A percentile compares a stretch with the other conserved stretches of the same genome.
These are phyloP conservation scores for Pseudozyma sp. DNA, from an alignment of 1,284 basidiomycete genomes.

Conservation along the genomic window DNA sequence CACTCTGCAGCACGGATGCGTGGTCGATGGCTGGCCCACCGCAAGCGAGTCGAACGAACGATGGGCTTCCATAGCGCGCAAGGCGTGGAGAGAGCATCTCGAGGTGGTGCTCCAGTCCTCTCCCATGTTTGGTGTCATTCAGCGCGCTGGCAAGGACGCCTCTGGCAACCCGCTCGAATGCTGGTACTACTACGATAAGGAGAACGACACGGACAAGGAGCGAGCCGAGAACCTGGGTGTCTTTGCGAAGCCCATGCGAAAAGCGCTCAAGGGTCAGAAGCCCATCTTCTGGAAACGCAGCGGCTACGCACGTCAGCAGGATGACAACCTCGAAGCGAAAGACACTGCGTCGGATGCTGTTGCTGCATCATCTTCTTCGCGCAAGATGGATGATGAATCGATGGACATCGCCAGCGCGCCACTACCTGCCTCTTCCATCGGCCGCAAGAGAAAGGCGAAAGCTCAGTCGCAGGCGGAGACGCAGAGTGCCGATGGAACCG, in stretches of 20 bases:
- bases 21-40: constrained; percentile 48
- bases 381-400: constrained; percentile 22
- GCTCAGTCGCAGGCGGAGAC: constrained; percentile 18
- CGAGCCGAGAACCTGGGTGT: constrained; percentile 63
- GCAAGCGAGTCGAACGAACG: constrained; percentile 33
- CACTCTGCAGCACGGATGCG: constrained; percentile 44
- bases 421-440: constrained; percentile 26
- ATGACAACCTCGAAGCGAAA: constrained; percentile 18
- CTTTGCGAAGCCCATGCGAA: constrained; percentile 67
- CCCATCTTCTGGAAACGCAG: constrained; percentile 67
- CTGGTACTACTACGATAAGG: constrained; percentile 68
- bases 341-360: not conserved
- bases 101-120: constrained; percentile 57
- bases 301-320: constrained; percentile 47
- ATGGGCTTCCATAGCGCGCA: constrained; percentile 54
- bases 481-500: constrained; percentile 1
- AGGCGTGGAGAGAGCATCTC: constrained; percentile 65
- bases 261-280: constrained; percentile 66
- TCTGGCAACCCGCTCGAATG: constrained; percentile 65
- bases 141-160: constrained; percentile 65
- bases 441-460: constrained; percentile 31
- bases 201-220: constrained; percentile 63
- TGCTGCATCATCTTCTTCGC: constrained; percentile 5
- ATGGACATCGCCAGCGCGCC: constrained; percentile 40
- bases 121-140: constrained; percentile 66